These are phyloP conservation scores for Lentinula detonsa DNA, from an alignment of 768 basidiomycete species.

Conservation along the genomic window DNA sequence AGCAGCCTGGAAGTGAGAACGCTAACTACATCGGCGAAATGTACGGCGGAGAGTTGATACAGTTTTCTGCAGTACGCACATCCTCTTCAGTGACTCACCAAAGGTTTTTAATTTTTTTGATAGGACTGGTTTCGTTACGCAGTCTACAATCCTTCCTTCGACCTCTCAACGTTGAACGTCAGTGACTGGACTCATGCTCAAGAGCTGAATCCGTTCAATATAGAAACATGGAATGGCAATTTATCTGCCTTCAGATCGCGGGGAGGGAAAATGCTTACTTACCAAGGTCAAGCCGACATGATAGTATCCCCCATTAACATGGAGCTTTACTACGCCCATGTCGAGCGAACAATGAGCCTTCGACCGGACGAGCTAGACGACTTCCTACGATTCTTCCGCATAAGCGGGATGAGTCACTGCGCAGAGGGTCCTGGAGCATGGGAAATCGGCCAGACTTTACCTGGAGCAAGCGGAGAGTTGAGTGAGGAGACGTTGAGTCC, in stretches of 20 bases:
- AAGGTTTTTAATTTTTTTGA: not conserved
- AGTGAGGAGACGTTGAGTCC: not conserved
- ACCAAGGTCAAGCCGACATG: conserved; percentile 12
- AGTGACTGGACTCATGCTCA: not conserved
- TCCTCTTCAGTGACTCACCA: not conserved
- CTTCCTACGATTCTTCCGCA: conserved; percentile 16
- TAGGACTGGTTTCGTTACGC: conserved; percentile 2
- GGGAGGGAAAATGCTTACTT: conserved; percentile 17
- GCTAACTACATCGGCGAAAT: not conserved
- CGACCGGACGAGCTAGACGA: conserved; percentile 11
- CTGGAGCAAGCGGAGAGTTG: not conserved
- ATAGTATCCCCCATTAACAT: conserved; percentile 12
- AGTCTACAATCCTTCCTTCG: not conserved
- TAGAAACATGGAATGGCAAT: conserved; percentile 10
- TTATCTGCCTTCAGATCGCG: conserved; percentile 8
- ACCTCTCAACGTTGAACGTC: not conserved
- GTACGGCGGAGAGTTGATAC: not conserved
- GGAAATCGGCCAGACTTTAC: conserved; percentile 10
- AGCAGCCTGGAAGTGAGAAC: conserved; percentile 10
- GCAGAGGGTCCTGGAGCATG: conserved; percentile 11
- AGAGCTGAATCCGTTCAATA: not conserved
- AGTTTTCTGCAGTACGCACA: not conserved
- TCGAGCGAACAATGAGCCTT: conserved; percentile 11
- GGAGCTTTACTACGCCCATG: conserved; percentile 11
- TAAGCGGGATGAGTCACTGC: conserved; percentile 17